Conservation (phyloP, 2,329 filamentous ascomycete genomes). For the Blastomyces gilchristii region DNA sequence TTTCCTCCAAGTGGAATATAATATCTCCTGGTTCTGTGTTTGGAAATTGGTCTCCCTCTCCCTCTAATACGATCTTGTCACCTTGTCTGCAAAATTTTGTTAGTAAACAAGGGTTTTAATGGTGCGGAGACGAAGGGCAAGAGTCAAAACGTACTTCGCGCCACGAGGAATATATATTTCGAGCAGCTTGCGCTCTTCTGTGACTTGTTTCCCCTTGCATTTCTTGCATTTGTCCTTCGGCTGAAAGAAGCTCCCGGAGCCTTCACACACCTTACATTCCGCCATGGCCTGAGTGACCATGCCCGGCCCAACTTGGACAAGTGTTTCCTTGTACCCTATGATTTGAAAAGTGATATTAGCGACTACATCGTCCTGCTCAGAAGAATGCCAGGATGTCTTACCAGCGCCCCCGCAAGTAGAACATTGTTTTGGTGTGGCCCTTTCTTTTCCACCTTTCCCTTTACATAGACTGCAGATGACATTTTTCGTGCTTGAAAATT, state of each 20-base stretch:
- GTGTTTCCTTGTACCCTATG: constrained; percentile 57
- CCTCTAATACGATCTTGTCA: constrained; percentile 80
- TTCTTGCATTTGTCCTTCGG: constrained; percentile 98
- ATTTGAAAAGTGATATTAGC: constrained; percentile 10
- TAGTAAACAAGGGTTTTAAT: neutral
- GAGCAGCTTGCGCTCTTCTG: constrained; percentile 81
- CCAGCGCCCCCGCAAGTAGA: constrained; percentile 73
- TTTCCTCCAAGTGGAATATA: constrained; percentile 76
- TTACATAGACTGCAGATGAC: constrained; percentile 80
- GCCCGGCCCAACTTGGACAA: constrained; percentile 76
- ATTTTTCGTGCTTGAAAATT: constrained; percentile 92
- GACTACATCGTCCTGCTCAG: neutral
- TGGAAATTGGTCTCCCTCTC: constrained; percentile 86
- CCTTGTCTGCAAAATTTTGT: constrained; percentile 43
- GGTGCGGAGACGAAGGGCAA: neutral
- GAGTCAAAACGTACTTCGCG: constrained; percentile 43
- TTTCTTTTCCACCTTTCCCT: constrained; percentile 82
- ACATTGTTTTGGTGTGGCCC: constrained; percentile 74
- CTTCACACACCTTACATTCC: constrained; percentile 71
- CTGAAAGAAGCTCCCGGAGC: constrained; percentile 76
- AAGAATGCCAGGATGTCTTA: constrained; percentile 21
- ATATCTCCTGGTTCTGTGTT: constrained; percentile 88
- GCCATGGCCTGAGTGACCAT: constrained; percentile 72
- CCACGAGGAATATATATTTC: constrained; percentile 94
- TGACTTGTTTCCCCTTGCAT: constrained; percentile 86